Evolutionary conservation across 2,329 filamentous ascomycete genomes (phyloP).

Genomic region (Microsporum ferrugineum): DNA sequence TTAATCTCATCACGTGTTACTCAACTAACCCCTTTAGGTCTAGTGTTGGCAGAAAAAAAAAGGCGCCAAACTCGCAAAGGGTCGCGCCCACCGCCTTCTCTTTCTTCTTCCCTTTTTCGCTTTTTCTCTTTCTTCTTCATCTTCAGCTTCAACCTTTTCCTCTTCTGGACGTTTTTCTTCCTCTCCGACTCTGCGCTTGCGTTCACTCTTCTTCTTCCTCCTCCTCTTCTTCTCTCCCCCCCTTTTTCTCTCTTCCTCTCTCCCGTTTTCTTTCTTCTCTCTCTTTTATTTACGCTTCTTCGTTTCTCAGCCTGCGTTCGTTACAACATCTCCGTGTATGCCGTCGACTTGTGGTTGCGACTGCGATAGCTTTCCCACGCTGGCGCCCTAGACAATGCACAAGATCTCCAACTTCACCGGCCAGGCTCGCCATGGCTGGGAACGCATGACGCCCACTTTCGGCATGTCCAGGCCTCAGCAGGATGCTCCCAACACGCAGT

Average conservation of each 20-base stretch:
- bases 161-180: background rate
- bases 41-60: background rate
- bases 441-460: constrained; percentile 56
- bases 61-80: background rate
- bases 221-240: constrained; percentile 6
- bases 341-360: background rate
- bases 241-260: constrained; percentile 14
- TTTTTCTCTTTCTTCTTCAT: background rate
- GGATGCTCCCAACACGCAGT: constrained; percentile 43
- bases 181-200: background rate
- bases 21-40: background rate
- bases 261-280: constrained; percentile 8
- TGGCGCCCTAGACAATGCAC: constrained; percentile 41
- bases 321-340: constrained; percentile 8
- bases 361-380: background rate
- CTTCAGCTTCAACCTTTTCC: background rate
- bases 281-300: background rate
- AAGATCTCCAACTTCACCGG: constrained; percentile 58
- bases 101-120: constrained; percentile 1
- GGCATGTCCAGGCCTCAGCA: constrained; percentile 50
- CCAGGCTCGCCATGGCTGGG: constrained; percentile 55
- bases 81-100: background rate
- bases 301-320: constrained; percentile 15
- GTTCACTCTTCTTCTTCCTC: background rate
- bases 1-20: background rate